Conservation (phyloP, 768 basidiomycete genomes). For the Russula earlei region DNA sequence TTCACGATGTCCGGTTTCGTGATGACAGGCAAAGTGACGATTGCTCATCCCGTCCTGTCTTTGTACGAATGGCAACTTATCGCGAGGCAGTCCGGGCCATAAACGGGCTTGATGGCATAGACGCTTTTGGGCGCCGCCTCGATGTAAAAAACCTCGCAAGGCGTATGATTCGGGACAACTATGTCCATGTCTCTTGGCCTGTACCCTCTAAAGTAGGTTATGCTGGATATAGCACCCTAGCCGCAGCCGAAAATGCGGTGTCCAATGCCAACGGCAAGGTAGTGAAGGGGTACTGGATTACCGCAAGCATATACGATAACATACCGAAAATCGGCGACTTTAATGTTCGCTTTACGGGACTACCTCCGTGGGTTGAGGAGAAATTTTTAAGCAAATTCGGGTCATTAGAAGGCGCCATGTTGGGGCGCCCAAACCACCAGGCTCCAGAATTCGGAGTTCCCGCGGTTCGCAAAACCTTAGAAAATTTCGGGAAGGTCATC, state of each 20-base stretch:
- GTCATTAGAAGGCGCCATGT: conserved; percentile 40
- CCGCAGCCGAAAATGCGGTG: conserved; percentile 44
- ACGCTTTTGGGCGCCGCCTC: conserved; percentile 33
- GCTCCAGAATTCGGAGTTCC: conserved; percentile 30
- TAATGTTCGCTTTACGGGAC: conserved; percentile 49
- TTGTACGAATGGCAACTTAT: conserved; percentile 39
- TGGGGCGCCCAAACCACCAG: conserved; percentile 40
- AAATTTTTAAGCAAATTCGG: conserved; percentile 39
- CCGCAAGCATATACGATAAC: conserved; percentile 44
- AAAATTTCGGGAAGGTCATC: conserved; percentile 30
- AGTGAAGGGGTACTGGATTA: conserved; percentile 34
- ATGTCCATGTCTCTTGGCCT: conserved; percentile 51
- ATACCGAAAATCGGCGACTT: conserved; percentile 47
- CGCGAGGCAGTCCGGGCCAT: conserved; percentile 46
- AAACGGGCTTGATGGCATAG: conserved; percentile 38
- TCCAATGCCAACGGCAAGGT: conserved; percentile 30
- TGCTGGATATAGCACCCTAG: conserved; percentile 47
- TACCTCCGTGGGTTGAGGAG: conserved; percentile 39
- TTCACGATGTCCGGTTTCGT: conserved; percentile 29
- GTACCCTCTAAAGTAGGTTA: conserved; percentile 49
- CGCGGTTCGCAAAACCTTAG: conserved; percentile 31
- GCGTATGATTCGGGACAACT: conserved; percentile 41
- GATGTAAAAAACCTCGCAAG: conserved; percentile 31
- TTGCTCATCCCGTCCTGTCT: conserved; percentile 21
- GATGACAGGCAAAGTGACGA: neutral